phyloP scores from a whole-genome alignment of 306 rosid species.

The Gillenia trifoliata region DNA sequence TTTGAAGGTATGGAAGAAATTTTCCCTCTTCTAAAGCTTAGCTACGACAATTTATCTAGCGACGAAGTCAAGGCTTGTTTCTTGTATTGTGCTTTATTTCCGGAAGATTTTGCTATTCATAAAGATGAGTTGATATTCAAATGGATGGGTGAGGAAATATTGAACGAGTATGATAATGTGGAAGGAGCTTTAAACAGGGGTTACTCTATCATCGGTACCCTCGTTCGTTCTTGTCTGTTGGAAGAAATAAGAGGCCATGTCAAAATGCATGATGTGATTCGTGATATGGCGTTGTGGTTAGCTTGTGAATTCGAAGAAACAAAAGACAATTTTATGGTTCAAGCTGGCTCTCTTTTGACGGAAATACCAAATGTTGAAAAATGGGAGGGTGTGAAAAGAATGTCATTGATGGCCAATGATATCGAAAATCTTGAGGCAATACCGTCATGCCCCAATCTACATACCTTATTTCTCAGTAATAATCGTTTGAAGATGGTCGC shows the following conservation, averaged over 20 bases:
- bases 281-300: neutral
- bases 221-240: neutral
- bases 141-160: constrained; percentile 11
- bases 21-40: constrained; percentile 3
- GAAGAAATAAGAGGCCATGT: neutral
- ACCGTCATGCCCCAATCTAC: no score
- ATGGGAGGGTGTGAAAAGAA: no score
- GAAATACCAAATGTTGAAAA: no score
- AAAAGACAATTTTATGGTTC: no score
- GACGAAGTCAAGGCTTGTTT: constrained; percentile 4
- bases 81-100: constrained; percentile 4
- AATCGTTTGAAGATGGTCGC: no score
- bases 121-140: neutral
- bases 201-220: neutral
- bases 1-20: constrained; percentile 19
- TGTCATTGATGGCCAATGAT: no score
- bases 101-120: neutral
- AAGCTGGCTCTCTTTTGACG: no score
- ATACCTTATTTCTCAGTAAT: no score
- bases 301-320: no score
- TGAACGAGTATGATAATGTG: neutral
- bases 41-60: constrained; percentile 2
- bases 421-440: no score
- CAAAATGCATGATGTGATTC: constrained; percentile 16
- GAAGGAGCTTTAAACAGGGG: neutral